Conservation (phyloP, 2,329 filamentous ascomycete species). For the Fulvia fulva region DNA sequence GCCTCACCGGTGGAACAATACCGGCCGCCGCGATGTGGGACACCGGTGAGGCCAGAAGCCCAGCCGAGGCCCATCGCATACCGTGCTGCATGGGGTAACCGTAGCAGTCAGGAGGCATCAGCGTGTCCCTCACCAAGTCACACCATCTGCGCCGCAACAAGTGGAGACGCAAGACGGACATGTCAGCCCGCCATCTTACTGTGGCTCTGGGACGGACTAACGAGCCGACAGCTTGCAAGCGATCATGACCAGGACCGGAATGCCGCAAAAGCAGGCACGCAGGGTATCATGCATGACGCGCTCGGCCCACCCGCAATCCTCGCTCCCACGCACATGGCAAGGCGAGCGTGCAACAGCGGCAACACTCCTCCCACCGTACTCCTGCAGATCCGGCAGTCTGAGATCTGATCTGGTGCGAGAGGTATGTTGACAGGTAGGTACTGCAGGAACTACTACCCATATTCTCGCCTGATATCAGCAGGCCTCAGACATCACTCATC, state of each 20-base stretch:
- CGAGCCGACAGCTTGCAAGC: not conserved
- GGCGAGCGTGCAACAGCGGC: not conserved
- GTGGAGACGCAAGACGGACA: not conserved
- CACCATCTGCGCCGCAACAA: not conserved
- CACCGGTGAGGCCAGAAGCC: not conserved
- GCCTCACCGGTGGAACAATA: not conserved
- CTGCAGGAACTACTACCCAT: not conserved
- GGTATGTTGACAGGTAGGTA: not conserved
- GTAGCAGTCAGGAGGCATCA: not conserved
- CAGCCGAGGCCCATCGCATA: not conserved
- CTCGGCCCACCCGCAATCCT: not conserved
- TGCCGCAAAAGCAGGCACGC: not conserved
- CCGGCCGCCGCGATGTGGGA: not conserved
- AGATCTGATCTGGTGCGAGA: not conserved
- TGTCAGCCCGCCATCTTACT: not conserved
- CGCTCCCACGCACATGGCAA: constrained; percentile 1
- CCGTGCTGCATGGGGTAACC: not conserved
- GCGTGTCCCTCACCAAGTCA: not conserved
- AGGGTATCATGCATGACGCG: not conserved
- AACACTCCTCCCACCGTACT: too few species aligned
- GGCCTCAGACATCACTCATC: not conserved
- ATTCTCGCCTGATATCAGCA: not conserved
- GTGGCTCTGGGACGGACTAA: not conserved
- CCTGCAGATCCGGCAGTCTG: not conserved
- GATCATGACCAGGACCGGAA: not conserved